These are phyloP conservation scores for Exophiala spinifera DNA, from an alignment of 2,329 filamentous ascomycete species.

Conservation along the genomic window DNA sequence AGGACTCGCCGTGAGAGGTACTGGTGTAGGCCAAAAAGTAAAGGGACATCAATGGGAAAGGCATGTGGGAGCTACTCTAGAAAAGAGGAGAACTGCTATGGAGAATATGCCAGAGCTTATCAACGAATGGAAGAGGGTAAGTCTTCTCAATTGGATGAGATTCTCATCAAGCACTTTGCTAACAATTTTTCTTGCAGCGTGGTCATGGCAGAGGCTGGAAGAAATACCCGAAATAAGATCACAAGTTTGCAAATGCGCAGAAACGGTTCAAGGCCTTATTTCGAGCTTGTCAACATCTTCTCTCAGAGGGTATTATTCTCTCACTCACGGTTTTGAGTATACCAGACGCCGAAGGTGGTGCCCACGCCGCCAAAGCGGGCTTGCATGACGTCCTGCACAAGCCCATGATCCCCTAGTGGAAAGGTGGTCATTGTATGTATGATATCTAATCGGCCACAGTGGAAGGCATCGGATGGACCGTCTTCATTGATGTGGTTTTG, in stretches of 20 bases:
- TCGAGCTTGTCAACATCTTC: slow-evolving; percentile 66
- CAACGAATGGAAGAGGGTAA: slow-evolving; percentile 86
- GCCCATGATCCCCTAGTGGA: too few species aligned
- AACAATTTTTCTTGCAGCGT: slow-evolving; percentile 43
- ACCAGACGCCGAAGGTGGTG: too few species aligned
- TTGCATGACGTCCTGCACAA: too few species aligned
- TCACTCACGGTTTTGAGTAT: too few species aligned
- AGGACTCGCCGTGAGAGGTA: slow-evolving; percentile 84
- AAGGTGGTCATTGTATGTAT: too few species aligned
- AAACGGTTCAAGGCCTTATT: slow-evolving; percentile 42
- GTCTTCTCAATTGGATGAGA: slow-evolving; percentile 32
- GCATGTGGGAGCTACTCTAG: slow-evolving; percentile 76
- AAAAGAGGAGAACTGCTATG: slow-evolving; percentile 88
- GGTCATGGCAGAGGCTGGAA: slow-evolving; percentile 73
- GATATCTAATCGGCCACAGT: too few species aligned
- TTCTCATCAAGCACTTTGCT: not conserved
- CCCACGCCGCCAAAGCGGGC: too few species aligned
- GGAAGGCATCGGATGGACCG: too few species aligned
- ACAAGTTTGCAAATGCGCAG: not conserved
- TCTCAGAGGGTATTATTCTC: too few species aligned
- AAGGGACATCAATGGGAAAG: slow-evolving; percentile 96
- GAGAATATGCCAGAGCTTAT: slow-evolving; percentile 90
- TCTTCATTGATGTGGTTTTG: too few species aligned
- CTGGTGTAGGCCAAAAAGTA: slow-evolving; percentile 84
- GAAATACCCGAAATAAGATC: slow-evolving; percentile 74